Evolutionary conservation across 345 rosid species (phyloP).

Genomic region (Sisymbrium irio): DNA sequence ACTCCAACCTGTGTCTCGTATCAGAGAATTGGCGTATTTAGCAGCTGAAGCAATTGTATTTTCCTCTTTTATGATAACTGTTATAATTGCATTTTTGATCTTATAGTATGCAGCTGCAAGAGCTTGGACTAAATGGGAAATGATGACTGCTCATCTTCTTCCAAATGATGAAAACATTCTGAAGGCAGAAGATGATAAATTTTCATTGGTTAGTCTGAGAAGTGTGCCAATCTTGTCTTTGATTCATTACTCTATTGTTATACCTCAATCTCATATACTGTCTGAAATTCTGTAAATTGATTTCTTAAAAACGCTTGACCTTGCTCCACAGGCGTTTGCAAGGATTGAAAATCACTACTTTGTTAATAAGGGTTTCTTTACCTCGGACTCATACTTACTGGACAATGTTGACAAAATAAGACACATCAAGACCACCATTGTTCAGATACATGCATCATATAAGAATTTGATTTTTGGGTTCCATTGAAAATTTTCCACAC

Average conservation of each 20-base stretch:
- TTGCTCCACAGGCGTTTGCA: conserved; percentile 78
- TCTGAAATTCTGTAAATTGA: neutral
- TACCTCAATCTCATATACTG: no score
- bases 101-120: conserved; percentile 87
- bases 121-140: conserved; percentile 98
- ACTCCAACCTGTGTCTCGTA: no score
- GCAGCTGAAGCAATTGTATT: neutral
- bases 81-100: conserved; percentile 16
- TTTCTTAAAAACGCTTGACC: neutral
- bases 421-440: conserved; percentile 77
- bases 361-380: conserved; percentile 76
- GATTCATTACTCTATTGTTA: neutral
- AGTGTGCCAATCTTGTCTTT: neutral
- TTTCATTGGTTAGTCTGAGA: conserved; percentile 65
- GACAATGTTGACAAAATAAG: conserved; percentile 85
- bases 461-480: neutral
- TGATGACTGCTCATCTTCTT: conserved; percentile 90
- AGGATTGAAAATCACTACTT: conserved; percentile 96
- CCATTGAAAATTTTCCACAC: no score
- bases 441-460: conserved; percentile 52
- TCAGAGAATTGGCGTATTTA: neutral
- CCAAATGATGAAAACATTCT: conserved; percentile 75
- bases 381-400: conserved; percentile 72
- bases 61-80: neutral
- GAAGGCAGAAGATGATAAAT: conserved; percentile 83